Base-by-base conservation (phyloP, 2,329 filamentous ascomycete genomes). In the Zymoseptoria tritici region DNA sequence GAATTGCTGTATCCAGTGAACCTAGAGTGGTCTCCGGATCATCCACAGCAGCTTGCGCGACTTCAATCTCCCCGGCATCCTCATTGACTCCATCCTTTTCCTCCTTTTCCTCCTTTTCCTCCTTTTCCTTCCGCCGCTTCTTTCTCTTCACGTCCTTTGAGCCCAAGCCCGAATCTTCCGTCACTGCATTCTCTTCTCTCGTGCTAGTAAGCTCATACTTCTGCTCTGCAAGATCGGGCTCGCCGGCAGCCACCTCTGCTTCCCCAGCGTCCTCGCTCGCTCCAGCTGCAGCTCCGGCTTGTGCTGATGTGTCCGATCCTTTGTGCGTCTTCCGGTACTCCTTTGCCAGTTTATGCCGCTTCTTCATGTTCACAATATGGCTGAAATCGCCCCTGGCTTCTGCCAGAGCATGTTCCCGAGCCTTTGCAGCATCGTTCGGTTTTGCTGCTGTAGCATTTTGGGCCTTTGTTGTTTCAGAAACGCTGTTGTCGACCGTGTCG, bases 261-360 rank as follows among this genome's bases (percentile, higher is more conserved):
- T 57, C 50, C 50, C 6, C 36, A 26, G 31, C 13, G 16, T 55
- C 56, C 2, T 26, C 22, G 29, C 65, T 82, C 86, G 24, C 52
- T 52, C 54, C 9, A 20, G 20, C 46, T 7, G n/a, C 56, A 49
- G 22, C 21, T 29, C 55, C 52, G 11, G 58, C 53, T 52, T 62
- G 36, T n/a, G 36, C 13, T 16, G 36, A 16, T 46, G 13, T 66
- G 31, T 62, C 57, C 1, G 64, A 63, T 42, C 63, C 66, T 56
- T 69, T 70, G 16, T 63, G 54, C 16, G 67, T 68, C 49, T 70
- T 70, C 19, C 71, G 56, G 8, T 70, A 70, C 60, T 73, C 68
- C 49, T 71, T 71, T 59, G 72, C 69, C n/a, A 73, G 63, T 57
- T 71, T 71, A 52, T 72, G 70, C 20, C 71, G 62, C 61, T 73